Percentiles rank a stretch among this genome's conserved stretches.
Conservation (phyloP, 1,284 basidiomycete species). For the Ceratobasidium sp. region DNA sequence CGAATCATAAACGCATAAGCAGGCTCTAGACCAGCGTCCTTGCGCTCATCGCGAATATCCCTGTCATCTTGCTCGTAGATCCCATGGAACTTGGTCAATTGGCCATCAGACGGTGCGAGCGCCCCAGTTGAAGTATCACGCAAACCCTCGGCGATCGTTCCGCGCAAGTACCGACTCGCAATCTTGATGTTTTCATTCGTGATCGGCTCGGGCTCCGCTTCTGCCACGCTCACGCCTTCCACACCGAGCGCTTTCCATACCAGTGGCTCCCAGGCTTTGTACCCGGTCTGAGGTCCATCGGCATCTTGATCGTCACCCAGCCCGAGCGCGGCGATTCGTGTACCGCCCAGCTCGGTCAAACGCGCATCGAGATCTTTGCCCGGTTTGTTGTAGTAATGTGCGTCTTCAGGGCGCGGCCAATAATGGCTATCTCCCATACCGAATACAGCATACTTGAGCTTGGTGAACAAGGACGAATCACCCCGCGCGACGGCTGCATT, state of each 20-base stretch:
- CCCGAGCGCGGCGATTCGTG: slow-evolving; percentile 76
- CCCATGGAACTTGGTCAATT: slow-evolving; percentile 99
- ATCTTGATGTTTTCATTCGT: slow-evolving; percentile 99
- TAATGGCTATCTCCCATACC: slow-evolving; percentile 99
- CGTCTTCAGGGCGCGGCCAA: slow-evolving; percentile 97
- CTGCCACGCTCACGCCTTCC: slow-evolving; percentile 85
- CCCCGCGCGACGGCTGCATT: slow-evolving; percentile 69
- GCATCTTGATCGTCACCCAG: slow-evolving; percentile 98
- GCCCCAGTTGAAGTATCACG: slow-evolving; percentile 87
- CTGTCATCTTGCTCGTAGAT: slow-evolving; percentile 98
- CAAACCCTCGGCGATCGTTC: slow-evolving; percentile 93
- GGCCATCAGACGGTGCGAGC: slow-evolving; percentile 87
- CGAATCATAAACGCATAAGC: slow-evolving; percentile 99
- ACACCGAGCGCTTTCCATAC: slow-evolving; percentile 97
- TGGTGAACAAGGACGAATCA: slow-evolving; percentile 58
- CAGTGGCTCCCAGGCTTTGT: slow-evolving; percentile 91
- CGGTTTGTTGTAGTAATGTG: slow-evolving; percentile 97
- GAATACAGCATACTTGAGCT: slow-evolving; percentile 83
- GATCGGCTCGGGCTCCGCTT: slow-evolving; percentile 95
- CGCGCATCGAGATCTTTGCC: slow-evolving; percentile 88
- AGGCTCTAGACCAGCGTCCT: slow-evolving; percentile 91
- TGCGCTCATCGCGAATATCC: slow-evolving; percentile 96
- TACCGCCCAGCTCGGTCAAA: slow-evolving; percentile 76
- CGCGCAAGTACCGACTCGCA: slow-evolving; percentile 91
- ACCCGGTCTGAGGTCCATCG: slow-evolving; percentile 95